Base-by-base conservation (phyloP, 2,329 filamentous ascomycete species). In the Phoma sp. region DNA sequence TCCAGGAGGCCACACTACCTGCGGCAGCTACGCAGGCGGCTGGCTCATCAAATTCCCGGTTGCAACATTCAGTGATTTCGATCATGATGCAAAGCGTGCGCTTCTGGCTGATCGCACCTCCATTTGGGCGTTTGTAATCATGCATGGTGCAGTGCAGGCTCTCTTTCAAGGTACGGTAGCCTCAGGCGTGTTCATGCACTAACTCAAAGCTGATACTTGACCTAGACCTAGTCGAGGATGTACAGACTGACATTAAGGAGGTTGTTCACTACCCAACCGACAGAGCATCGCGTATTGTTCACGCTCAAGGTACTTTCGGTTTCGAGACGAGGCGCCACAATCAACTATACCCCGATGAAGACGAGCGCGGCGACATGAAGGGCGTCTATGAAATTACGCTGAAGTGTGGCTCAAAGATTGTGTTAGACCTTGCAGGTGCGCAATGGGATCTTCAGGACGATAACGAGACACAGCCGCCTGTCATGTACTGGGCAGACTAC, bases 371-470 rank as follows among this genome's bases (percentile, higher is more conserved):
- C 38, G 29, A 53, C 26, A 38, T 43, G 20, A 56, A 57, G 29
- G 54, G 51, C 26, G 47, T 64, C 9, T 64, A 62, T 40, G 36
- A 48, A 11, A 62, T 62, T 17, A 62, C 47, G 6, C 57, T 62
- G 9, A 62, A 53, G 30, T 30, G 47, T 25, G 59, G 59, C 18
- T 34, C 55, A 12, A 47, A 48, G 17, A 49, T 64, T 10, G 51
- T 40, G 4, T 59, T 64, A 6, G 59, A 64, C 15, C 54, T 62
- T 14, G 39, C 61, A 12, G 43, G 47, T 32, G 56, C 53, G 2
- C 58, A 63, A 29, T 59, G 56, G 50, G 52, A 50, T 14, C 11
- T 50, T 7, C 32, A 29, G 12, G 42, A 56, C 28, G 30, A 42
- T 5, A 20, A 42, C 4, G 36, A 23, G 2, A 9, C 15, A 9